Evolutionary conservation across 441 rosid genomes (phyloP).

Genomic region (Hypseocharis bilobata): DNA sequence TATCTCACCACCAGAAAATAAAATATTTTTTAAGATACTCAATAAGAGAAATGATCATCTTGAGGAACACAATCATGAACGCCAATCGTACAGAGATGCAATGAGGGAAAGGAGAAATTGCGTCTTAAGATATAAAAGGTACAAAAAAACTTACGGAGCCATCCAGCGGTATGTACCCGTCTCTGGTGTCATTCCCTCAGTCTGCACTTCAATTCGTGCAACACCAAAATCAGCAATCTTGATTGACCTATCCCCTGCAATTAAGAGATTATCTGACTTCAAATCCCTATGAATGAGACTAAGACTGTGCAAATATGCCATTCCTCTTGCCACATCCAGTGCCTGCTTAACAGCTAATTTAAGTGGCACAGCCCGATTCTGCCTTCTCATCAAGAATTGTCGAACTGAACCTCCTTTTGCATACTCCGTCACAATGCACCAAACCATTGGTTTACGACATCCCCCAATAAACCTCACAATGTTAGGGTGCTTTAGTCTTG

Average conservation of each 20-base stretch:
- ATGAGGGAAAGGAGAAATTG: background rate
- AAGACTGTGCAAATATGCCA: background rate
- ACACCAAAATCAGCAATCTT: background rate
- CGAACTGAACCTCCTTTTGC: conserved; percentile 3
- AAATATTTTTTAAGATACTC: background rate
- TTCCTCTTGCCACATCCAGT: background rate
- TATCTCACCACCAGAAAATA: background rate
- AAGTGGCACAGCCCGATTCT: background rate
- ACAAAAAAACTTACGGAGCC: background rate
- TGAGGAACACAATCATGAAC: too few species aligned
- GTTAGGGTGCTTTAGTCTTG: background rate
- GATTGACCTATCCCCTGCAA: too few species aligned
- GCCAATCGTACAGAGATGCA: too few species aligned
- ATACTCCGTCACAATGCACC: background rate
- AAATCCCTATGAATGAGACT: background rate
- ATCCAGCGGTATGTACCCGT: background rate
- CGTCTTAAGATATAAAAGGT: background rate
- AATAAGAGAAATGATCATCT: too few species aligned
- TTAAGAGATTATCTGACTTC: too few species aligned
- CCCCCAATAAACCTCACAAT: conserved; percentile 4
- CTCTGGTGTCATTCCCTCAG: conserved; percentile 5
- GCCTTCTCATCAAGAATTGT: background rate
- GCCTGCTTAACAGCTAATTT: conserved; percentile 1
- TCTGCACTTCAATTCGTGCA: conserved; percentile 2
- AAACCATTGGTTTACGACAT: background rate